phyloP scores from a whole-genome alignment of 768 basidiomycete genomes.

The Leucosporidium yakuticum region DNA sequence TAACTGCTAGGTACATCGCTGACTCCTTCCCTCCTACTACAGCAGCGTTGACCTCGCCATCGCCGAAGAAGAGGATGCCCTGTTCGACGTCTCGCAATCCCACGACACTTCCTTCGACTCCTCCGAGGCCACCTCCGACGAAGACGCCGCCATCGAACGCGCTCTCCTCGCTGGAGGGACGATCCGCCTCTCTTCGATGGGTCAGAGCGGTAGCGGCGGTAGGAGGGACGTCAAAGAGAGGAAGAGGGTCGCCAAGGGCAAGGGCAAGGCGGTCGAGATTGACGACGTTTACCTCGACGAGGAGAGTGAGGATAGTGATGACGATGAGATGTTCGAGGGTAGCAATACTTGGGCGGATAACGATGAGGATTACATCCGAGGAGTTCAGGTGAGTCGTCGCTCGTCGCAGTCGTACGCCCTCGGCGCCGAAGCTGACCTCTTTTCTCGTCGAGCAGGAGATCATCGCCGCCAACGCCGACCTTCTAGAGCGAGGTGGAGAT shows the following conservation, averaged over 20 bases:
- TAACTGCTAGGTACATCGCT: background rate
- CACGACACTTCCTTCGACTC: constrained; percentile 17
- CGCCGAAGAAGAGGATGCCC: background rate
- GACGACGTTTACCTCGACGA: constrained; percentile 2
- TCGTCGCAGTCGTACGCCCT: accelerated
- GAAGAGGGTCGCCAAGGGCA: constrained; percentile 22
- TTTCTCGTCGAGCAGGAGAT: background rate
- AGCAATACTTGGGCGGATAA: constrained; percentile 26
- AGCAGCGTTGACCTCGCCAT: constrained; percentile 24
- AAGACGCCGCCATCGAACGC: constrained; percentile 18
- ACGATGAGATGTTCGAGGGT: constrained; percentile 12
- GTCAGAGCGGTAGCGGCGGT: constrained; percentile 2
- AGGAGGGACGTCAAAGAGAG: constrained; percentile 13
- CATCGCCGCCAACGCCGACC: constrained; percentile 16
- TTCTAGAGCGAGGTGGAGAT: constrained; percentile 14
- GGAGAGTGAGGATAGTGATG: constrained; percentile 10
- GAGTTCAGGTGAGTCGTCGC: constrained; percentile 16
- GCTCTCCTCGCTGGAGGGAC: constrained; percentile 22
- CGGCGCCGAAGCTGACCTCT: background rate
- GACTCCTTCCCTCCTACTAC: background rate
- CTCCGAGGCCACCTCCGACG: constrained; percentile 21
- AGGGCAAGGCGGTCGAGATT: constrained; percentile 11
- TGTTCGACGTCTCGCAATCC: background rate
- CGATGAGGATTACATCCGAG: constrained; percentile 27
- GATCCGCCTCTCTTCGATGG: constrained; percentile 20